Percentiles rank a stretch among this genome's conserved stretches.
phyloP scores from a whole-genome alignment of 768 basidiomycete species.

The Suillus variegatus region DNA sequence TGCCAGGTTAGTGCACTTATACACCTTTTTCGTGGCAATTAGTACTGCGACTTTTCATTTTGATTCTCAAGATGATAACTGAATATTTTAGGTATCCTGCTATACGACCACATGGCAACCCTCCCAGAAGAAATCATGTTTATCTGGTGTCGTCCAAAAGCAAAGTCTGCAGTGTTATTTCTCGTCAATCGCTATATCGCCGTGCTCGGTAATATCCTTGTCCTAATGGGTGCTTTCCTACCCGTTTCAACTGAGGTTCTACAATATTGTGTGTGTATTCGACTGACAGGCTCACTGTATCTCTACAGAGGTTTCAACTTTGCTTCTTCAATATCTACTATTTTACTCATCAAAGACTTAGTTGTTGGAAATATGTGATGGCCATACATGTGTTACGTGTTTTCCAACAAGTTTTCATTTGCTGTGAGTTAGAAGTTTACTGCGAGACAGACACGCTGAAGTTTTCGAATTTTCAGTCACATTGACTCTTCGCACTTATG shows the following conservation, averaged over 20 bases:
- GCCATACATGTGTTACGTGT: conserved; percentile 45
- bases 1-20: conserved; percentile 6
- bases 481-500: conserved; percentile 49
- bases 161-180: conserved; percentile 43
- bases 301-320: conserved; percentile 7
- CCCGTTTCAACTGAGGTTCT: conserved; percentile 11
- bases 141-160: conserved; percentile 46
- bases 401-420: conserved; percentile 46
- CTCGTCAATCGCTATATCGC: conserved; percentile 52
- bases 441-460: not conserved
- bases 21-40: not conserved
- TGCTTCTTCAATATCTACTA: not conserved
- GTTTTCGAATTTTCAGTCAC: conserved; percentile 36
- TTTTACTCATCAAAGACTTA: conserved; percentile 17
- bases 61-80: too few relatives aligned
- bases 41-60: not conserved
- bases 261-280: not conserved
- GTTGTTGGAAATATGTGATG: conserved; percentile 40
- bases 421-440: conserved; percentile 35
- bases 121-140: conserved; percentile 40
- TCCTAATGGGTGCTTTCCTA: conserved; percentile 29
- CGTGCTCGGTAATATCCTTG: conserved; percentile 39
- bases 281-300: not conserved
- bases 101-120: conserved; percentile 33
- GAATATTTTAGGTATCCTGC: conserved; percentile 22